Conservation (phyloP, 164 flowering plant genomes). For the Magnolia sinica region DNA sequence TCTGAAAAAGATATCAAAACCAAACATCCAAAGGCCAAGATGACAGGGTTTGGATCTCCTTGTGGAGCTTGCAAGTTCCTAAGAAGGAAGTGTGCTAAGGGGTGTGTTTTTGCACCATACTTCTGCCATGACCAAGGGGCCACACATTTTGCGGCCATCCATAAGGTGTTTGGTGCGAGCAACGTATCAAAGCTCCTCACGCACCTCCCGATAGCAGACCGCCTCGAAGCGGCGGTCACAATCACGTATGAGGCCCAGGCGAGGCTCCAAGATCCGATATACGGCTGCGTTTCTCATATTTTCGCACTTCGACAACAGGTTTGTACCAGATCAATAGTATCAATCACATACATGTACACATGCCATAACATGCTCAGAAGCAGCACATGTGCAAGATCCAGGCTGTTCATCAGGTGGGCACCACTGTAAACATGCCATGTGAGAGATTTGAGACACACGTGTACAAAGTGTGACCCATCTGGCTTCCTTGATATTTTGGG, state of each 20-base stretch:
- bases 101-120: conserved; percentile 90
- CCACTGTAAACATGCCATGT: neutral
- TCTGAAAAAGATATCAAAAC: conserved; percentile 6
- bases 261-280: conserved; percentile 90
- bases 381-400: no score
- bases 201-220: conserved; percentile 63
- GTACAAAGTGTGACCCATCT: no score
- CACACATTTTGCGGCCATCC: conserved; percentile 79
- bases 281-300: conserved; percentile 87
- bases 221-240: conserved; percentile 74
- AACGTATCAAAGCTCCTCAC: conserved; percentile 73
- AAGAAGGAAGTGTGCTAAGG: conserved; percentile 79
- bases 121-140: conserved; percentile 89
- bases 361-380: neutral
- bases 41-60: conserved; percentile 82
- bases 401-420: no score
- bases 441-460: neutral
- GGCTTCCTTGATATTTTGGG: neutral
- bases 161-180: conserved; percentile 95
- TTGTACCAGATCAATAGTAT: neutral
- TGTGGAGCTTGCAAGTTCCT: conserved; percentile 96
- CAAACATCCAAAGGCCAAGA: conserved; percentile 17
- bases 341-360: neutral
- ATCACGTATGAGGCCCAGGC: conserved; percentile 93
- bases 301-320: conserved; percentile 93